These are phyloP conservation scores for Euphorbia lathyris DNA, from an alignment of 345 rosid genomes.

Conservation along the genomic window DNA sequence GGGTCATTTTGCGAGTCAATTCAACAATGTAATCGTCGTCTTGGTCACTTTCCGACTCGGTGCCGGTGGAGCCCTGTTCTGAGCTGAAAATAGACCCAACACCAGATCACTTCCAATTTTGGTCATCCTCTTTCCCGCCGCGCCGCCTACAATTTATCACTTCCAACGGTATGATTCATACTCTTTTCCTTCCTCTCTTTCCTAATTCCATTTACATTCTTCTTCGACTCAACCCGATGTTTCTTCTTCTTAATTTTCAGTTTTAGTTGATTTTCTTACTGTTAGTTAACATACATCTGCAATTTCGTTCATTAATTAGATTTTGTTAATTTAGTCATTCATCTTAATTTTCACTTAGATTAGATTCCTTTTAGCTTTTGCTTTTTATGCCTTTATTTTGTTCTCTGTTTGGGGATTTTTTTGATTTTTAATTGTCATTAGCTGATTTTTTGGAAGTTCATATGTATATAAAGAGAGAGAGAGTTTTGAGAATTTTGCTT, in stretches of 20 bases:
- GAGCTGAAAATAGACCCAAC: too few relatives aligned
- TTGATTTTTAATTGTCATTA: too few relatives aligned
- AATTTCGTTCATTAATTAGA: too few relatives aligned
- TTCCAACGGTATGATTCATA: background rate
- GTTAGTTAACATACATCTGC: background rate
- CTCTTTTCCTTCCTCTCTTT: background rate
- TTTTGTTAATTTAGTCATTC: background rate
- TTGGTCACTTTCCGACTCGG: constrained; percentile 34
- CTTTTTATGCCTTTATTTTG: background rate
- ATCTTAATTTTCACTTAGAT: background rate
- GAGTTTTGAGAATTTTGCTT: background rate
- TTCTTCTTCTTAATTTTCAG: background rate
- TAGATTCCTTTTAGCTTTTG: background rate
- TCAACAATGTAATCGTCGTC: constrained; percentile 60
- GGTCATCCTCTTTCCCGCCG: too few relatives aligned
- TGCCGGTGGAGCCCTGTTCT: constrained; percentile 32
- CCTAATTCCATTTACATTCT: background rate
- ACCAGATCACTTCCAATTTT: too few relatives aligned
- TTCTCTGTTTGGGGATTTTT: too few relatives aligned
- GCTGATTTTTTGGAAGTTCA: background rate
- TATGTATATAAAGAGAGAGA: too few relatives aligned
- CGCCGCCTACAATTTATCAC: background rate
- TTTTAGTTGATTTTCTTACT: background rate
- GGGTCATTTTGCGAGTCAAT: constrained; percentile 82
- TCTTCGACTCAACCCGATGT: background rate